Percentiles rank a stretch among this genome's conserved stretches.
phyloP scores from a whole-genome alignment of 2,329 filamentous ascomycete genomes.

The Penicillium sp. region DNA sequence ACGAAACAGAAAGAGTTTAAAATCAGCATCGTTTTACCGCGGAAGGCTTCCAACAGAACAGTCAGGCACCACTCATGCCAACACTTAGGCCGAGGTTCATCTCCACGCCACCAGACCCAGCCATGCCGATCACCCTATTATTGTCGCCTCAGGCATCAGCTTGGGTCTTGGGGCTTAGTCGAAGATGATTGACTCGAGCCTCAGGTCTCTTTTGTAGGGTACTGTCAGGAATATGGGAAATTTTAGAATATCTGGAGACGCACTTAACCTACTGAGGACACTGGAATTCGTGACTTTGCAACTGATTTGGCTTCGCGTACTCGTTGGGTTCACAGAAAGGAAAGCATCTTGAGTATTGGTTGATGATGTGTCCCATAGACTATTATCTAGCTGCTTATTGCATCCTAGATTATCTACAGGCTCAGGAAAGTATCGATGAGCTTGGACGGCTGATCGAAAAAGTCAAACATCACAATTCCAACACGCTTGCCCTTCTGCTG shows the following conservation, averaged over 20 bases:
- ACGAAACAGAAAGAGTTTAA: background rate
- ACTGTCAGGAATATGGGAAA: too few species aligned
- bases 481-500: constrained; percentile 51
- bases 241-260: too few species aligned
- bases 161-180: background rate
- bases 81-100: background rate
- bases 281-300: too few species aligned
- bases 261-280: too few species aligned
- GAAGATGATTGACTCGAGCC: background rate
- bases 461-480: constrained; percentile 62
- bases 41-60: background rate
- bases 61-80: background rate
- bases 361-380: too few species aligned
- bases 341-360: too few species aligned
- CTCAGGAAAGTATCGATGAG: constrained; percentile 50
- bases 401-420: constrained; percentile 15
- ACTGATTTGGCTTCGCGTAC: too few species aligned
- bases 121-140: background rate
- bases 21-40: background rate
- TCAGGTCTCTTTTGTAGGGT: too few species aligned
- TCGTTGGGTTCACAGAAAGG: too few species aligned
- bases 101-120: background rate
- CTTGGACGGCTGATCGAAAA: constrained; percentile 53
- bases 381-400: too few species aligned
- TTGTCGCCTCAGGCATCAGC: background rate